phyloP scores from a whole-genome alignment of 148 eudicot species.

The Drosera capensis region DNA sequence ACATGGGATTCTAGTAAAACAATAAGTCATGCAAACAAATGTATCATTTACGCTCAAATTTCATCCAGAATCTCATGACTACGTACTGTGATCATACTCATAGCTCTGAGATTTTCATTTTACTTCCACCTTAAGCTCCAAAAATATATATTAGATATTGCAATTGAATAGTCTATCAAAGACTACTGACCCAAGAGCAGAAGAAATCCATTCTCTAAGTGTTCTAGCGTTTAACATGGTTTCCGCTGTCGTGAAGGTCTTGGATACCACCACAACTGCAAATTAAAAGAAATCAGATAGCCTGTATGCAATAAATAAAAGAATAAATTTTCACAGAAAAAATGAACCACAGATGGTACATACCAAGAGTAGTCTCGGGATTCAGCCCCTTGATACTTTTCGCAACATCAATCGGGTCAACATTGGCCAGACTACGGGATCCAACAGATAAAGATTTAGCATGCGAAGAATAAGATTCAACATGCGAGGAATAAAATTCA shows the following conservation, averaged over 20 bases:
- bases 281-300: constrained; percentile 7
- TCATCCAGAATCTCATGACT: too few species aligned
- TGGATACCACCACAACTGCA: constrained; percentile 95
- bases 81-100: too few species aligned
- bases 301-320: background rate
- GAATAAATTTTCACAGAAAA: background rate
- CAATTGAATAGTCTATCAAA: too few species aligned
- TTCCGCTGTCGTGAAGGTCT: constrained; percentile 97
- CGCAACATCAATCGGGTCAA: constrained; percentile 92
- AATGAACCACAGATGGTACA: background rate
- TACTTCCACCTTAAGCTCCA: too few species aligned
- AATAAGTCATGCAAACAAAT: too few species aligned
- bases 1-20: too few species aligned
- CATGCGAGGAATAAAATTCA: background rate
- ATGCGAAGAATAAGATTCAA: background rate
- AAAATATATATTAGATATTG: too few species aligned
- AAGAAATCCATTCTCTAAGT: constrained; percentile 90
- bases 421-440: constrained; percentile 80
- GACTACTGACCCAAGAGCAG: constrained; percentile 71
- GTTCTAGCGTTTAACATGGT: constrained; percentile 98
- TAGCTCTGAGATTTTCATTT: too few species aligned
- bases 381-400: constrained; percentile 71
- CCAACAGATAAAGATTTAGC: too few species aligned
- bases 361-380: constrained; percentile 92
- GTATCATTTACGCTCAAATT: too few species aligned